Base-by-base conservation (phyloP, 768 basidiomycete species). In the Lentinus tigrinus region DNA sequence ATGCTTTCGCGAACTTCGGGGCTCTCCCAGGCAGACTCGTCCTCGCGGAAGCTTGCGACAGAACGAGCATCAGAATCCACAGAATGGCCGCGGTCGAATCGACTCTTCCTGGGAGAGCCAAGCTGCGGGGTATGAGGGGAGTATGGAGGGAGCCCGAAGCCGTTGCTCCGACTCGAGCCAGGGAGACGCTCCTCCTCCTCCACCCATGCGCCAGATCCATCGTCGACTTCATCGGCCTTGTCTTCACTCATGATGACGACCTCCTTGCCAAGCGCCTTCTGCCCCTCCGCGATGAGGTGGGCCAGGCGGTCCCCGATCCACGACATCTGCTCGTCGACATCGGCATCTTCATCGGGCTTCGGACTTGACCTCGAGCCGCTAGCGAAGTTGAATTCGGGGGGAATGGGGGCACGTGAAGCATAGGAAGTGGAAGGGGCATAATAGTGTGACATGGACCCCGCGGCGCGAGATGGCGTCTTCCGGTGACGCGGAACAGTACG, bases 171-270 rank as follows among this genome's bases (percentile, higher is more conserved):
- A 37, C 64, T 63, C 23, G 70, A 69, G 16, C 66, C 48, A 3
- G 60, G 47, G n/a, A 43, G 31, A n/a, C 58, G 34, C 13, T 71
- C 72, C 26, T 76, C 78, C 42, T 88, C 87, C 53, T 91, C 90
- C 56, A 87, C 85, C 91, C 91, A 93, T 2, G 76, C 78, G 8
- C 83, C 89, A 7, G 77, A 78, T 2, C 88, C 91, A 65, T 92
- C 90, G 60, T 92, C 91, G 3, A 85, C 81, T 64, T 86, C 85
- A 57, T 91, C 90, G 63, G 90, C 88, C 55, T 85, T 77, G 4
- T 78, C 77, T 47, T 91, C 90, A 59, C 84, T 85, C 81, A 85
- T 83, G 4, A 91, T 83, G 9, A 93, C 91, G 16, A 94, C 78
- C 68, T 93, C 90, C n/a, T 81, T 76, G 14, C 81, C 83, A 7